Base-by-base conservation (phyloP, 2,329 filamentous ascomycete genomes). In the Beauveria sp. region DNA sequence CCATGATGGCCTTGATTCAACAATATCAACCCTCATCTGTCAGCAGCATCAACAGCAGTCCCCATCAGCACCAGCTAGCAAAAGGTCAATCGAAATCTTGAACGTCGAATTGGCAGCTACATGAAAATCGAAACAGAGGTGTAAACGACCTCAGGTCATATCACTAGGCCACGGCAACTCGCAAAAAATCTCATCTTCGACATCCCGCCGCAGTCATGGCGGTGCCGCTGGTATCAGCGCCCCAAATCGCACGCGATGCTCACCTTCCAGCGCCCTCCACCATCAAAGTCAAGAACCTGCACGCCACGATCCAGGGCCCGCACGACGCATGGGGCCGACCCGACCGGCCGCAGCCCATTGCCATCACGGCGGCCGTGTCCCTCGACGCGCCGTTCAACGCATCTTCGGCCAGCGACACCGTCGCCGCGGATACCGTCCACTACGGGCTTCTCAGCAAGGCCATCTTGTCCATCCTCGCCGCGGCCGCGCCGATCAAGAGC, bases 401-500 rank as follows among this genome's bases (percentile, higher is more conserved):
- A 0, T 83, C 87, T 1, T 84, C 85, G 0, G 67, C 77, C 1
- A 72, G 72, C 5, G 89, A 92, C 73, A 75, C 75, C 9, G 80
- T 92, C 40, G 81, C 84, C 51, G 72, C 73, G n/a, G 88, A 88
- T 69, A 92, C 89, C 2, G 84, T 91, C 26, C 87, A 92, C 74
- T 92, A 92, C 68, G 89, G 89, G 2, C 79, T 76, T 10, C 77
- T 92, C 16, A 86, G 84, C 75, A 91, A 91, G 73, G 77, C 79
- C 0, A 77, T 92, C 16, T 74, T 87, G 37, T 71, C 72, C 26
- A 75, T 75, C 14, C 69, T 86, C 16, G 40, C 28, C 71, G 73
- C 51, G 63, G 71, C n/a, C 66, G 70, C 24, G 62, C 59, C 51
- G 59, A 18, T 28, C 37, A 41, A 51, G 22, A 62, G 62, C 22